Percentiles rank a stretch among this genome's conserved stretches.
Evolutionary conservation across 371 early-diverging fungal species (phyloP).

Genomic region (Batrachochytrium dendrobatidis): DNA sequence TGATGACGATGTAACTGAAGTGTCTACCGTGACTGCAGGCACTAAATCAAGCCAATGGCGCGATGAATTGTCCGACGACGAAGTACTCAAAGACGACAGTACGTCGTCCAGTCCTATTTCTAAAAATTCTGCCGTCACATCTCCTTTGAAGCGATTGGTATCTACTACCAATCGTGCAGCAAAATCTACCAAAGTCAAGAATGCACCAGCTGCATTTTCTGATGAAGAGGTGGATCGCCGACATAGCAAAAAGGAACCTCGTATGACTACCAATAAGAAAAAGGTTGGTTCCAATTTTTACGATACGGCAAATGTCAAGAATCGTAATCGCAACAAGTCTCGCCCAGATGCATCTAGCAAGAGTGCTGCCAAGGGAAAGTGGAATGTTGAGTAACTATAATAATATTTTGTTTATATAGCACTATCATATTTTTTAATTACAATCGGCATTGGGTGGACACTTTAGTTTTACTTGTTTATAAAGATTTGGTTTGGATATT

Average conservation of each 20-base stretch:
- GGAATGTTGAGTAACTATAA: too few species aligned
- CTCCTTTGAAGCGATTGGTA: background rate
- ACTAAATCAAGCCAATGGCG: background rate
- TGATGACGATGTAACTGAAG: constrained; percentile 36
- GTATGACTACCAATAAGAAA: constrained; percentile 76
- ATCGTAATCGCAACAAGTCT: constrained; percentile 70
- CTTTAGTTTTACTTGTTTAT: too few species aligned
- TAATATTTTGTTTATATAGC: too few species aligned
- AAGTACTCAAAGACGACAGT: constrained; percentile 17
- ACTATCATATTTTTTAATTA: too few species aligned
- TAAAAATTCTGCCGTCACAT: background rate
- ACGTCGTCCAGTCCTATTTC: constrained; percentile 2
- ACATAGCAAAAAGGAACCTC: constrained; percentile 44
- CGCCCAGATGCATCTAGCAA: constrained; percentile 8
- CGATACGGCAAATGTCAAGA: constrained; percentile 86
- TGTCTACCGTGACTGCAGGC: constrained; percentile 28
- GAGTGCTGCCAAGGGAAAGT: constrained; percentile 10
- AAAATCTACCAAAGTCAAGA: constrained; percentile 3
- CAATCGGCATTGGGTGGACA: too few species aligned
- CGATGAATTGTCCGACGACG: constrained; percentile 6
- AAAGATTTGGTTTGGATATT: too few species aligned
- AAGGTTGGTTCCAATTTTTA: constrained; percentile 84
- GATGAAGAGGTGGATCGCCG: constrained; percentile 11
- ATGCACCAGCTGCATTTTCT: background rate
- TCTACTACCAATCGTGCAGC: constrained; percentile 1